Base-by-base conservation (phyloP, 345 rosid species). In the Heritiera fomes region DNA sequence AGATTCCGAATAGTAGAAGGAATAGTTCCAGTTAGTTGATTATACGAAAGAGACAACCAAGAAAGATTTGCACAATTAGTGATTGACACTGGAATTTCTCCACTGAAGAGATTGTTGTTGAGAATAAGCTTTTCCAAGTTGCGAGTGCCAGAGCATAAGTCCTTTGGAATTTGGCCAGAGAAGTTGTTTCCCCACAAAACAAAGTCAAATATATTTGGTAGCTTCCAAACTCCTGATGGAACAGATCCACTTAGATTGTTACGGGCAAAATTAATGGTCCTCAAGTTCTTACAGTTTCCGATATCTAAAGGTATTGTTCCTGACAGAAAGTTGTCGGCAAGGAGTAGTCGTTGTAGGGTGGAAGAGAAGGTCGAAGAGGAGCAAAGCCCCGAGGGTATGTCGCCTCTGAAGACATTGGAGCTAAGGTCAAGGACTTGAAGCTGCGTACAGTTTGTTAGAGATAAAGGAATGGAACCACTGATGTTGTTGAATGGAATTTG, bases 161-260 rank as follows among this genome's bases (percentile, higher is more conserved):
- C 90, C 52, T 89, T 86, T 0, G 98, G 97, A 72, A 94, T 93
- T 34, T 76, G 82, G 14, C 98, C 98, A 2, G 94, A 86, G 64
- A 94, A 90, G 84, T 88, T 90, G 81, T 94, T 94, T n/a, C 97
- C 97, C 98, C 98, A 94, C 85, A 94, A 89, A 41, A 91, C 88
- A 83, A 94, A 78, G 71, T 94, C 94, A 3, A 86, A 75, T 30
- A 94, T 86, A 75, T 86, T 82, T 58, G 97, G 97, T 70, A 91
- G 83, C 58, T 58, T 80, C 97, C 98, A 94, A 58, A 94, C 72
- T 82, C 81, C 87, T 2, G 40, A 58, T 2, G 98, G 97, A 52
- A 93, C 86, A 3, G 86, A 71, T 23, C 97, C 98, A 0, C 64
- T 82, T 32, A 94, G 81, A 75, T 82, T 85, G 82, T 94, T 94